Percentiles rank a stretch among this genome's conserved stretches.
Evolutionary conservation across 257 asterid species (phyloP).

Genomic region (Solanum chmielewskii): DNA sequence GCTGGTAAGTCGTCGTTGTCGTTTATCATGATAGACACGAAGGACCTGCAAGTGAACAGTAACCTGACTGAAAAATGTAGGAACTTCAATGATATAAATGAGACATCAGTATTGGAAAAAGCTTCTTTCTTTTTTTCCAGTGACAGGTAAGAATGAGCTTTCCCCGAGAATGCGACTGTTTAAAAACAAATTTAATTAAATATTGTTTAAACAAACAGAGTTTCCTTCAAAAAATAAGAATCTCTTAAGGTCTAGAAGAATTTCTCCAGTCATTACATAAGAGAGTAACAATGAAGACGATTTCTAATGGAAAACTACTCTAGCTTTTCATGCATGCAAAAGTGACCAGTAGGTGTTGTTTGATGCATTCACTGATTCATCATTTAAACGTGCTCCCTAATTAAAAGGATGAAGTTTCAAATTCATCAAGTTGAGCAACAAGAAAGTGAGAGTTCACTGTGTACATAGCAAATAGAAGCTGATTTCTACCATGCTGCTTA

Average conservation of each 20-base stretch:
- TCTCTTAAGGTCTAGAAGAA: not conserved
- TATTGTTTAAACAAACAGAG: not conserved
- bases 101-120: not conserved
- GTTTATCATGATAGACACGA: constrained; percentile 59
- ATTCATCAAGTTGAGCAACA: not conserved
- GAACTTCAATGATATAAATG: not conserved
- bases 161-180: not conserved
- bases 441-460: not conserved
- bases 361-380: not conserved
- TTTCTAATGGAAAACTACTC: not conserved
- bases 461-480: not conserved
- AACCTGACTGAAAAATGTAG: not conserved
- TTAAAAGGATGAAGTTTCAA: not conserved
- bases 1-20: constrained; percentile 37
- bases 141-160: not conserved
- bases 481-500: not conserved
- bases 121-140: not conserved
- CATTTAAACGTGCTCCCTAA: not conserved
- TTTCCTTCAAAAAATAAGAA: not conserved
- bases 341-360: not conserved
- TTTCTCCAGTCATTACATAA: not conserved
- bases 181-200: not conserved
- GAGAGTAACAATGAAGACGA: not conserved
- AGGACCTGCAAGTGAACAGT: constrained; percentile 52
- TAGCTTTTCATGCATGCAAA: not conserved